Evolutionary conservation across 2,329 filamentous ascomycete genomes (phyloP).

Genomic region (Dryadomyces sulphureus): DNA sequence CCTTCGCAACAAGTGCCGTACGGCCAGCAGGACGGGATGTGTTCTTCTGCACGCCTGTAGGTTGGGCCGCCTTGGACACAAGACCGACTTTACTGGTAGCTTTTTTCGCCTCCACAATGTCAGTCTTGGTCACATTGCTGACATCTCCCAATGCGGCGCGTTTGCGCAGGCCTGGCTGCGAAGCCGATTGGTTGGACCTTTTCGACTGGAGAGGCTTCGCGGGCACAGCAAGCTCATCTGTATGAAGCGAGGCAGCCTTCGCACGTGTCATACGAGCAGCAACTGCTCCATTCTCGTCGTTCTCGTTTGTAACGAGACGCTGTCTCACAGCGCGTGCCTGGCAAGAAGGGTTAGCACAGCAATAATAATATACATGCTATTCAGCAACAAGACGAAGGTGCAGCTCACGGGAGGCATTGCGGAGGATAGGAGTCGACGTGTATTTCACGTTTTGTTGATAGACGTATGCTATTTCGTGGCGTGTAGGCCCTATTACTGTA

Average conservation of each 20-base stretch:
- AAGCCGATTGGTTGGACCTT: conserved; percentile 39
- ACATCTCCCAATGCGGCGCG: conserved; percentile 83
- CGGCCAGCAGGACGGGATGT: conserved; percentile 43
- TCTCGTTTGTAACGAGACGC: conserved; percentile 75
- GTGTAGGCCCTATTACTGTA: background rate
- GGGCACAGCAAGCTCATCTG: conserved; percentile 43
- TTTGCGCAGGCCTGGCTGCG: conserved; percentile 38
- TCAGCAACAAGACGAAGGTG: background rate
- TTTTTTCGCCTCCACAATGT: conserved; percentile 63
- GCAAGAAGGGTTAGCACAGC: too few relatives aligned
- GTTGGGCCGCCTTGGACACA: conserved; percentile 66
- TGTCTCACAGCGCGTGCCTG: conserved; percentile 50
- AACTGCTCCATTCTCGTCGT: conserved; percentile 71
- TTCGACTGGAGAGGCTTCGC: conserved; percentile 55
- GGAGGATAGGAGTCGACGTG: background rate
- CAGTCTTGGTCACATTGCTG: conserved; percentile 82
- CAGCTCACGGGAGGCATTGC: conserved; percentile 12
- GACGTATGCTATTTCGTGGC: background rate
- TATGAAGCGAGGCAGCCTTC: conserved; percentile 63
- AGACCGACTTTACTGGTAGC: conserved; percentile 48
- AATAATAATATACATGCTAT: too few relatives aligned
- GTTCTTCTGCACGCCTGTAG: conserved; percentile 78
- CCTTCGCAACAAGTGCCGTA: conserved; percentile 28
- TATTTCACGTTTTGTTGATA: background rate
- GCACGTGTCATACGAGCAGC: conserved; percentile 83